Base-by-base conservation (phyloP, 441 rosid genomes). In the Oxalis stricta region DNA sequence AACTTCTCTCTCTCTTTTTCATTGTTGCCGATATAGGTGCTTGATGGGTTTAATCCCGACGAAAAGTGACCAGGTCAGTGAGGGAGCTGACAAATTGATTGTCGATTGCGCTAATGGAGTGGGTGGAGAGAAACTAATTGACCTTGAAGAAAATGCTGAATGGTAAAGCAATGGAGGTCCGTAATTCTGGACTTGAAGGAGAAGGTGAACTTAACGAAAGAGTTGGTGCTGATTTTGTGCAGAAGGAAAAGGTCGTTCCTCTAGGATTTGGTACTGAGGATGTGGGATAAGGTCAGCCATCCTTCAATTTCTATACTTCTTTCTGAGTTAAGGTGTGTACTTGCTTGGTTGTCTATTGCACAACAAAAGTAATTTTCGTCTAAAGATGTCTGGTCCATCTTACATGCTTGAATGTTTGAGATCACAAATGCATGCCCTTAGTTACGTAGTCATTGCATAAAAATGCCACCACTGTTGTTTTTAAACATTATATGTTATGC, bases 21-120 rank as follows among this genome's bases (percentile, higher is more conserved):
- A n/a, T n/a, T n/a, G n/a, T n/a, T n/a, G n/a, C n/a, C n/a, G n/a
- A n/a, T n/a, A n/a, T 48, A 82, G 93, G 65, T 78, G 77, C 53
- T 71, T 89, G 69, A 35, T 82, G 68, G 70, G 69, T 60, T 56
- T 82, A 68, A 69, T 64, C 46, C 92, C 96, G 7, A 43, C 46
- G 55, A 48, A 51, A 56, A 45, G 48, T 14, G 56, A n/a, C n/a
- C n/a, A 60, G 40, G 38, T 43, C 32, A 33, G 42, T 15, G 53
- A 46, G 43, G 17, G 10, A 7, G 66, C 63, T 20, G 56, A 63
- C 39, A 80, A 54, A 49, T 61, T 85, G 66, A 31, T 82, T 32
- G 84, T 85, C 42, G 96, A 89, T 48, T 89, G 86, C 44, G 86
- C 96, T 55, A 82, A 89, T 70, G 98, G 94, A 48, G 87, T 89